Conservation (phyloP, 441 rosid genomes). For the Biscutella laevigata region DNA sequence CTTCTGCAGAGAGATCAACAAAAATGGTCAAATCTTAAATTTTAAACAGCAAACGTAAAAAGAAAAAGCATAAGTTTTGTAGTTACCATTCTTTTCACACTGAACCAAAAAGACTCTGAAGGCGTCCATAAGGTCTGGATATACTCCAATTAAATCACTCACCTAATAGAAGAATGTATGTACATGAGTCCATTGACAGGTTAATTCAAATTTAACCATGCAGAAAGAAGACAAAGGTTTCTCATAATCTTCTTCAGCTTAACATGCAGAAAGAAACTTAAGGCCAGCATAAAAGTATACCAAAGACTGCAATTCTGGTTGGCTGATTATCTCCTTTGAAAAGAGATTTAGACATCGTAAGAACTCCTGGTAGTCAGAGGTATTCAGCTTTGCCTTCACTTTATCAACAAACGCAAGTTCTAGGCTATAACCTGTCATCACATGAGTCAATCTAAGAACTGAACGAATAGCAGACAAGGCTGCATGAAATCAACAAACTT, state of each 20-base stretch:
- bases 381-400: constrained; percentile 68
- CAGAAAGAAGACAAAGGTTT: neutral
- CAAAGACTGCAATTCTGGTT: constrained; percentile 71
- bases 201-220: neutral
- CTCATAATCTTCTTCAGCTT: neutral
- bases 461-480: constrained; percentile 1
- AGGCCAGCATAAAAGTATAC: constrained; percentile 38
- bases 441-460: constrained; percentile 17
- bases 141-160: constrained; percentile 63
- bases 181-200: constrained; percentile 11
- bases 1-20: constrained; percentile 46
- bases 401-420: constrained; percentile 74
- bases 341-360: constrained; percentile 78
- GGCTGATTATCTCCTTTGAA: constrained; percentile 69
- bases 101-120: constrained; percentile 71
- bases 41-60: neutral
- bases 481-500: neutral
- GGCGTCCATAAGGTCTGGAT: constrained; percentile 82
- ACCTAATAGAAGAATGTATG: constrained; percentile 43
- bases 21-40: neutral
- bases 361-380: constrained; percentile 69
- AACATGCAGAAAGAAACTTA: constrained; percentile 4
- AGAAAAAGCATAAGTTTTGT: constrained; percentile 15
- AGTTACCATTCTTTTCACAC: constrained; percentile 79
- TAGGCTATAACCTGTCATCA: constrained; percentile 54